These are phyloP conservation scores for Pseudopithomyces chartarum DNA, from an alignment of 2,329 filamentous ascomycete genomes.

Conservation along the genomic window DNA sequence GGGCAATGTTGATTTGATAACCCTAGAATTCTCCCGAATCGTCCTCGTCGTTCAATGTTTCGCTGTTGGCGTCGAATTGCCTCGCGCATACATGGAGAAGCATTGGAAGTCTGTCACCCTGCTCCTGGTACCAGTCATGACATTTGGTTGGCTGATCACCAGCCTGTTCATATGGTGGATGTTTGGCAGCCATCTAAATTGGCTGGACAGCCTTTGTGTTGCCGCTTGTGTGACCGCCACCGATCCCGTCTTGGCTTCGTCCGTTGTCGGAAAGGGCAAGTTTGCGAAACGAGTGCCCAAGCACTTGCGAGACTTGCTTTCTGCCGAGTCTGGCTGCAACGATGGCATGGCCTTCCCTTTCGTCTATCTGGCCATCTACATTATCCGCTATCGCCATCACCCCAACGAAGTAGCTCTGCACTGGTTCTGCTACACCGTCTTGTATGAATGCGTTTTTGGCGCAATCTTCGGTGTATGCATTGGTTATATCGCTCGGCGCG, in stretches of 20 bases:
- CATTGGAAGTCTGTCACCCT: slow-evolving; percentile 94
- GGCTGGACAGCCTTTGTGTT: slow-evolving; percentile 86
- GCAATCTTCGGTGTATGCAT: slow-evolving; percentile 85
- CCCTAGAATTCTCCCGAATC: slow-evolving; percentile 86
- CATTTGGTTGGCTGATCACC: slow-evolving; percentile 89
- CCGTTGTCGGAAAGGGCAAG: slow-evolving; percentile 97
- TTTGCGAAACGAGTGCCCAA: slow-evolving; percentile 97
- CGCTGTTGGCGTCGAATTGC: slow-evolving; percentile 87
- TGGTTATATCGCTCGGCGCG: slow-evolving; percentile 87
- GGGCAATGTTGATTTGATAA: slow-evolving; percentile 85
- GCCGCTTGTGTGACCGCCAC: slow-evolving; percentile 96
- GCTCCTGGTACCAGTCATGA: slow-evolving; percentile 94
- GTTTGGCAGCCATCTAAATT: slow-evolving; percentile 72
- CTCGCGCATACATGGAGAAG: slow-evolving; percentile 94
- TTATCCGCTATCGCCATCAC: slow-evolving; percentile 78
- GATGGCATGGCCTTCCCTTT: slow-evolving; percentile 99
- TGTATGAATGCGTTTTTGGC: slow-evolving; percentile 96
- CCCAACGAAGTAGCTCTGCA: slow-evolving; percentile 74
- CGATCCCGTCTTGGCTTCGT: slow-evolving; percentile 94
- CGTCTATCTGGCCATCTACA: slow-evolving; percentile 88
- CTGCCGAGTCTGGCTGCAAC: slow-evolving; percentile 97
- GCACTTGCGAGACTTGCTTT: slow-evolving; percentile 92
- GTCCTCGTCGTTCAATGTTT: slow-evolving; percentile 93
- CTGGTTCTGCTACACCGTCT: slow-evolving; percentile 86
- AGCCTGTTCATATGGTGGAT: slow-evolving; percentile 96